Evolutionary conservation across 2,329 filamentous ascomycete genomes (phyloP).

Genomic region (Verticillium nonalfalfae): DNA sequence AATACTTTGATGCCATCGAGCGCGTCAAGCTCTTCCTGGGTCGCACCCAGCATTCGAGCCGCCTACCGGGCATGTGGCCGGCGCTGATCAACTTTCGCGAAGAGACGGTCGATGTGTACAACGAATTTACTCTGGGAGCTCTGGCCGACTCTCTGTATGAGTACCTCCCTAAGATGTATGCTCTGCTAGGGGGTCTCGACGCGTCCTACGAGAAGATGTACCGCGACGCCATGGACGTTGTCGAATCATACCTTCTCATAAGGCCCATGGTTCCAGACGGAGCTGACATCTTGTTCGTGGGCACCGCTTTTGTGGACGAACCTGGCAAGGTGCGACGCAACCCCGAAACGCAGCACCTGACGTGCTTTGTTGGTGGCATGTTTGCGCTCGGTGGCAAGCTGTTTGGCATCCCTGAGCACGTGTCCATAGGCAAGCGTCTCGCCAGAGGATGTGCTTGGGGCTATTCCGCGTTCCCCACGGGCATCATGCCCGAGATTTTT

Average conservation of each 20-base stretch:
- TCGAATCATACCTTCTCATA: constrained; percentile 53
- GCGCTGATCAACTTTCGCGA: constrained; percentile 51
- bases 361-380: constrained; percentile 46
- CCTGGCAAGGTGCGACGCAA: constrained; percentile 8
- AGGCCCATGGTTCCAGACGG: constrained; percentile 41
- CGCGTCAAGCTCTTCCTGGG: constrained; percentile 63
- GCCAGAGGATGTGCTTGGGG: constrained; percentile 45
- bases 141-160: constrained; percentile 35
- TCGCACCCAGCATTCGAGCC: constrained; percentile 57
- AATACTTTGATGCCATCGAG: constrained; percentile 68
- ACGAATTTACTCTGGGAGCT: constrained; percentile 29
- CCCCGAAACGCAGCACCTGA: constrained; percentile 37
- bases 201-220: constrained; percentile 52
- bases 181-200: constrained; percentile 51
- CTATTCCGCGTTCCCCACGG: constrained; percentile 38
- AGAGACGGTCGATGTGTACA: constrained; percentile 29
- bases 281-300: constrained; percentile 50
- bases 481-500: constrained; percentile 47
- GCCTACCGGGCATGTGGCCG: constrained; percentile 69
- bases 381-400: constrained; percentile 41
- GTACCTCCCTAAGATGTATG: constrained; percentile 37
- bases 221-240: constrained; percentile 45
- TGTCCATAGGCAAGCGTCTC: constrained; percentile 36
- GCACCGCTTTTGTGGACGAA: constrained; percentile 17
- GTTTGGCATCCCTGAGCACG: constrained; percentile 30